These are phyloP conservation scores for Globisporangium ultimum DNA, from an alignment of 352 stramenopile species.

Conservation along the genomic window DNA sequence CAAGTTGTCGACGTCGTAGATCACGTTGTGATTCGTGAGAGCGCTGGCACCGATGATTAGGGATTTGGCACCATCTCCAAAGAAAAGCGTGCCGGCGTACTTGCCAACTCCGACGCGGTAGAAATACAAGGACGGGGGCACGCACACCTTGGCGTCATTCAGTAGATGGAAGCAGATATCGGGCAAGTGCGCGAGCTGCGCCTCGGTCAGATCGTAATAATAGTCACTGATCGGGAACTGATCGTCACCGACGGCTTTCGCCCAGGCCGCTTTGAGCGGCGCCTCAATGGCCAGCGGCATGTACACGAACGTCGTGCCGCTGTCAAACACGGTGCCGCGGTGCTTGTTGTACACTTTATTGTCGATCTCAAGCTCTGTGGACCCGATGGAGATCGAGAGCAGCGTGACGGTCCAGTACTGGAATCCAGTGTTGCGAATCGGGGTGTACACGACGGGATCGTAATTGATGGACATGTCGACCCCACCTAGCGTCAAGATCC, in stretches of 20 bases:
- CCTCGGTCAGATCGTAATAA: constrained; percentile 34
- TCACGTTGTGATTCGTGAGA: constrained; percentile 65
- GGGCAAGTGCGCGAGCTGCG: constrained; percentile 32
- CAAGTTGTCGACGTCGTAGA: constrained; percentile 76
- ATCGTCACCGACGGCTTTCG: constrained; percentile 32
- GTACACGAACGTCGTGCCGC: constrained; percentile 79
- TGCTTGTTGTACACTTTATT: constrained; percentile 50
- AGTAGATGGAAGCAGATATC: constrained; percentile 68
- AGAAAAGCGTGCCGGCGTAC: constrained; percentile 72
- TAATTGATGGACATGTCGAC: constrained; percentile 66
- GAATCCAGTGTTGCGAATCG: constrained; percentile 64
- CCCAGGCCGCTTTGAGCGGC: constrained; percentile 51
- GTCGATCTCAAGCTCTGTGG: constrained; percentile 27
- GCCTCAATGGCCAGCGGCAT: constrained; percentile 33
- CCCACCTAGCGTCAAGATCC: constrained; percentile 91
- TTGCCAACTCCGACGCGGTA: constrained; percentile 22
- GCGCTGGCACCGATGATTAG: constrained; percentile 75
- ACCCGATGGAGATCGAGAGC: constrained; percentile 44
- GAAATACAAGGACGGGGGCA: constrained; percentile 53
- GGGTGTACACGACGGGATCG: constrained; percentile 84
- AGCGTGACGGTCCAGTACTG: constrained; percentile 81
- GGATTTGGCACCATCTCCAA: constrained; percentile 49
- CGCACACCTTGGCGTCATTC: constrained; percentile 53
- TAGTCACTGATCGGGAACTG: constrained; percentile 39
- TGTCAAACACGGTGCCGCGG: constrained; percentile 74